These are phyloP conservation scores for Xylaria sp. DNA, from an alignment of 2,329 filamentous ascomycete genomes.

Conservation along the genomic window DNA sequence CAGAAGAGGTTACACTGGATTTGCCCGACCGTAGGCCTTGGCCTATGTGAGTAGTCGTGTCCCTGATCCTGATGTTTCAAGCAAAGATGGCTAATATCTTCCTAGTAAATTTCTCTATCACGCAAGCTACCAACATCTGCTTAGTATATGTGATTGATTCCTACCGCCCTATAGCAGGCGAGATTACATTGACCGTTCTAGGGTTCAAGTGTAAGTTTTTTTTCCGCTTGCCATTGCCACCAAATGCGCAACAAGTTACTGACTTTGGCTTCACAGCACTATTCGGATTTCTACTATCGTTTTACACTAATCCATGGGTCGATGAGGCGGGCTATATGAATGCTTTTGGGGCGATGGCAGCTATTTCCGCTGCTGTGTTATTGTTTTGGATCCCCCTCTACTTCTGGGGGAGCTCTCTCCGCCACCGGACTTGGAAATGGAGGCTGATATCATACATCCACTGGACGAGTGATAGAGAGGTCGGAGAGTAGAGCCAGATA, in stretches of 20 bases:
- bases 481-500: conserved; percentile 58
- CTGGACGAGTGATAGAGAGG: conserved; percentile 65
- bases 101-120: conserved; percentile 65
- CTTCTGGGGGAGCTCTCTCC: conserved; percentile 62
- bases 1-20: conserved; percentile 64
- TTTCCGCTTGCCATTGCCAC: no score
- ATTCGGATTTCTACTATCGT: conserved; percentile 69
- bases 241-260: conserved; percentile 6
- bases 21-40: conserved; percentile 64
- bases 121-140: conserved; percentile 65
- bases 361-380: conserved; percentile 60
- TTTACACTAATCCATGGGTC: conserved; percentile 71
- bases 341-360: conserved; percentile 68
- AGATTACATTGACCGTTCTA: conserved; percentile 63
- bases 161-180: conserved; percentile 68
- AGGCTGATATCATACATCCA: conserved; percentile 57
- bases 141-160: conserved; percentile 68
- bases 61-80: background rate
- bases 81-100: conserved; percentile 9
- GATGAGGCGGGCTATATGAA: conserved; percentile 59
- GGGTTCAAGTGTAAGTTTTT: conserved; percentile 63
- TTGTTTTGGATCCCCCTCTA: conserved; percentile 63
- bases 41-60: conserved; percentile 56
- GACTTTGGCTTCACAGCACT: conserved; percentile 50
- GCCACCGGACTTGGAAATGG: conserved; percentile 62